Percentiles rank a stretch among this genome's conserved stretches.
Conservation (phyloP, 352 stramenopile species). For the Phytopythium aichiense region DNA sequence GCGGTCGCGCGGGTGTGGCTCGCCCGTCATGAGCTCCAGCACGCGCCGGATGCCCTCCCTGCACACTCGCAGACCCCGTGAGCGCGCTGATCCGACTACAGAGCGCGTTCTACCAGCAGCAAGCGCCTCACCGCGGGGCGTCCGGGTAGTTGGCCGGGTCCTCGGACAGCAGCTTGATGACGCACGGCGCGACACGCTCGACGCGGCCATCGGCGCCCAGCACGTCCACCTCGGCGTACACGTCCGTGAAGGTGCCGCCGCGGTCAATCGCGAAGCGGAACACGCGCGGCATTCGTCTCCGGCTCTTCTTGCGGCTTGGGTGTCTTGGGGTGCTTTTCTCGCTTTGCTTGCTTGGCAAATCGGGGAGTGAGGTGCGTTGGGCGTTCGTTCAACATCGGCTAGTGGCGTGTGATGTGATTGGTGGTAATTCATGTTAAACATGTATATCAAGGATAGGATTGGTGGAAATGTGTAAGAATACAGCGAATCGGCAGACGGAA, state of each 20-base stretch:
- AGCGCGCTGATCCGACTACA: not conserved
- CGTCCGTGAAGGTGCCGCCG: slow-evolving; percentile 97
- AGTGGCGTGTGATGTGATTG: no score
- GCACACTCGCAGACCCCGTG: slow-evolving; percentile 5
- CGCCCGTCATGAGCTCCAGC: slow-evolving; percentile 91
- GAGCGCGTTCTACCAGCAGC: not conserved
- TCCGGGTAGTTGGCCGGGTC: slow-evolving; percentile 98
- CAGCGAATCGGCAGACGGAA: no score
- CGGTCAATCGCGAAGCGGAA: slow-evolving; percentile 97
- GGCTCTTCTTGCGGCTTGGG: no score
- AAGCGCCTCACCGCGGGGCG: slow-evolving; percentile 80
- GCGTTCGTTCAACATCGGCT: no score
- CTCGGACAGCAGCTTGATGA: slow-evolving; percentile 97
- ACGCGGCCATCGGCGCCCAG: slow-evolving; percentile 45
- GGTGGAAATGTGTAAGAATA: no score
- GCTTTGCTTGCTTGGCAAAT: no score
- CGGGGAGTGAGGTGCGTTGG: no score
- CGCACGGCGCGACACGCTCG: slow-evolving; percentile 53
- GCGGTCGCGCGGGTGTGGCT: slow-evolving; percentile 76
- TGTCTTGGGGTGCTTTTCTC: no score
- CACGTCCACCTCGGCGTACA: slow-evolving; percentile 94
- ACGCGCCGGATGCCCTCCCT: slow-evolving; percentile 93
- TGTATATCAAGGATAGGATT: no score
- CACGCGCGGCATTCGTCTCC: slow-evolving; percentile 32
- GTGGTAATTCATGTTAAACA: no score